phyloP scores from a whole-genome alignment of 2,329 filamentous ascomycete species.

The Colletotrichum agaves region DNA sequence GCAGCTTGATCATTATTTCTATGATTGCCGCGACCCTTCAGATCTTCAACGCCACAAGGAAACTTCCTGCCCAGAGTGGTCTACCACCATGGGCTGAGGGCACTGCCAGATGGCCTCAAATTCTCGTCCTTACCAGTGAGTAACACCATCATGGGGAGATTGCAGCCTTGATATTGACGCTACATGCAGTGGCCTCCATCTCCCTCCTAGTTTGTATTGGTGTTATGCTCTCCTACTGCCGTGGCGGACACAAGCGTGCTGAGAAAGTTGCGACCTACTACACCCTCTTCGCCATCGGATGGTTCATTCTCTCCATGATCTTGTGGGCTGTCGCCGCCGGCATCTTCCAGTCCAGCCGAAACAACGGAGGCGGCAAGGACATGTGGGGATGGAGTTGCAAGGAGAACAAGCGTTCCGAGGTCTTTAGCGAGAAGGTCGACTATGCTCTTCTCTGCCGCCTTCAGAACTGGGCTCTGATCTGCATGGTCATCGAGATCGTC shows the following conservation, averaged over 20 bases:
- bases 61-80: conserved; percentile 78
- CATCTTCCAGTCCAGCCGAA: conserved; percentile 81
- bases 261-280: conserved; percentile 97
- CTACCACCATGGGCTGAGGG: conserved; percentile 85
- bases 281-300: conserved; percentile 90
- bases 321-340: conserved; percentile 93
- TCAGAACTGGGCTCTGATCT: conserved; percentile 95
- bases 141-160: neutral
- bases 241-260: conserved; percentile 86
- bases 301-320: conserved; percentile 92
- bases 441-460: conserved; percentile 93
- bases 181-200: conserved; percentile 72
- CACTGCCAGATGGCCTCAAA: conserved; percentile 90
- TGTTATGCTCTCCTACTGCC: conserved; percentile 88
- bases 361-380: conserved; percentile 79
- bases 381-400: conserved; percentile 99
- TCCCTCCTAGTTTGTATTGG: conserved; percentile 82
- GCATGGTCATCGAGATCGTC: conserved; percentile 96
- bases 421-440: conserved; percentile 84
- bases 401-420: conserved; percentile 80
- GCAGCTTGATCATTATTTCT: conserved; percentile 91
- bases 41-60: conserved; percentile 90
- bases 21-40: conserved; percentile 89
- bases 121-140: conserved; percentile 72
- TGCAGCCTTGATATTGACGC: neutral